Conservation (phyloP, 1,284 basidiomycete genomes). For the Erythrobasidium hasegawianum region DNA sequence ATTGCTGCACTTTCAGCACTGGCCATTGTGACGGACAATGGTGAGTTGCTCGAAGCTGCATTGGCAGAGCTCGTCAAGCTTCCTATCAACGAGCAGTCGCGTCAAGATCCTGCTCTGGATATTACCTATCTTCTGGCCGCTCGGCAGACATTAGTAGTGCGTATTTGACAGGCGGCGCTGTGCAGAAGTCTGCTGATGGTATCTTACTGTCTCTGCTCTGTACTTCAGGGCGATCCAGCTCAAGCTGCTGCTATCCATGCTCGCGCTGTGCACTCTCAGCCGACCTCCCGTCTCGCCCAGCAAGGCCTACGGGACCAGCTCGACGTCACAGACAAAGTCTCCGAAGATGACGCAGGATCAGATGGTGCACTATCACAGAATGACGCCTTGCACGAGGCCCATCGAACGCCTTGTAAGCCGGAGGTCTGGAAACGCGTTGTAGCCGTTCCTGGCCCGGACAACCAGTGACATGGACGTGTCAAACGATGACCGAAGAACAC, state of each 20-base stretch:
- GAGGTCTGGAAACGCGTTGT: too few relatives aligned
- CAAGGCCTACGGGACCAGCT: not conserved
- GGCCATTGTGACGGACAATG: conserved; percentile 74
- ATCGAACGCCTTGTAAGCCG: too few relatives aligned
- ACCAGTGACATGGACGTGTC: too few relatives aligned
- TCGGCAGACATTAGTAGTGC: conserved; percentile 64
- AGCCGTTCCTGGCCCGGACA: too few relatives aligned
- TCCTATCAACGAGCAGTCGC: conserved; percentile 60
- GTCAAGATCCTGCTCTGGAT: conserved; percentile 63
- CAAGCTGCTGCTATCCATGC: not conserved
- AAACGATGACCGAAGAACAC: too few relatives aligned
- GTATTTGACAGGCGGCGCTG: conserved; percentile 32
- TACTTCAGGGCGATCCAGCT: not conserved
- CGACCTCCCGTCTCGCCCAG: conserved; percentile 4
- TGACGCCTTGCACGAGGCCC: not conserved
- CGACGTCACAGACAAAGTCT: not conserved
- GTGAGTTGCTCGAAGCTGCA: conserved; percentile 77
- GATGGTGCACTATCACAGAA: not conserved
- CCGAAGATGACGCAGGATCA: not conserved
- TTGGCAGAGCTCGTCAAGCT: conserved; percentile 72
- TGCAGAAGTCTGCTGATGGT: not conserved
- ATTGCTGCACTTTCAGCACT: conserved; percentile 80
- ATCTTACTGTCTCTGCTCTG: not conserved
- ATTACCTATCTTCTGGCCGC: conserved; percentile 65
- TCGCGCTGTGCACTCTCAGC: conserved; percentile 18